Evolutionary conservation across 2,329 filamentous ascomycete genomes (phyloP).

Genomic region (Penicillium sp.): DNA sequence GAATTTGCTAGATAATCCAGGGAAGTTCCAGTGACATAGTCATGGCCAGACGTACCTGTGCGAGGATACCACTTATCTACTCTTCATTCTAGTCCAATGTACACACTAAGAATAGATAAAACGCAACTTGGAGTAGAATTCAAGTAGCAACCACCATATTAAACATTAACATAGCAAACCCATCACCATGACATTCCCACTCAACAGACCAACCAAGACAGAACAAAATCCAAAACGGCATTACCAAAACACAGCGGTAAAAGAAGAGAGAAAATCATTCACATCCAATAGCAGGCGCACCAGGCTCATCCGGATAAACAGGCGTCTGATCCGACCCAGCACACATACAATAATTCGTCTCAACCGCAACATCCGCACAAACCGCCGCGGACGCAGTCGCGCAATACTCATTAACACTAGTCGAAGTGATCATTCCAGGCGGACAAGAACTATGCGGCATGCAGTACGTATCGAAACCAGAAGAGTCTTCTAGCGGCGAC

Average conservation of each 20-base stretch:
- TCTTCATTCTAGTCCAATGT: too few species aligned
- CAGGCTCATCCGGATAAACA: constrained; percentile 17
- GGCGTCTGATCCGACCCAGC: constrained; percentile 13
- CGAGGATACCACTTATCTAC: too few species aligned
- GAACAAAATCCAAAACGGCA: not conserved
- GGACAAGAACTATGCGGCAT: constrained; percentile 23
- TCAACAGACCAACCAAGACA: too few species aligned
- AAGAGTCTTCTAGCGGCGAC: constrained; percentile 6
- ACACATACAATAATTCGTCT: constrained; percentile 16
- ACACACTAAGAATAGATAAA: too few species aligned
- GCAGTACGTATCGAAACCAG: constrained; percentile 19
- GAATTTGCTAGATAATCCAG: too few species aligned
- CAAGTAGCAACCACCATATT: too few species aligned
- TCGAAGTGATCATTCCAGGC: constrained; percentile 21
- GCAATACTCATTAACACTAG: constrained; percentile 17
- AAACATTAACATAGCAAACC: too few species aligned
- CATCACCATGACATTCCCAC: too few species aligned
- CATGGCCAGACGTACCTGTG: too few species aligned
- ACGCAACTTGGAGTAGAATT: too few species aligned
- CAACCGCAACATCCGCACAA: constrained; percentile 10
- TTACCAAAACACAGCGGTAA: not conserved
- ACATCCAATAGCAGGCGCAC: constrained; percentile 19
- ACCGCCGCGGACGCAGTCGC: constrained; percentile 12
- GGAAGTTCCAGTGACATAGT: too few species aligned
- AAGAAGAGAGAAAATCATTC: too few species aligned